phyloP scores from a whole-genome alignment of 768 basidiomycete genomes.

The Psilocybe azurescens region DNA sequence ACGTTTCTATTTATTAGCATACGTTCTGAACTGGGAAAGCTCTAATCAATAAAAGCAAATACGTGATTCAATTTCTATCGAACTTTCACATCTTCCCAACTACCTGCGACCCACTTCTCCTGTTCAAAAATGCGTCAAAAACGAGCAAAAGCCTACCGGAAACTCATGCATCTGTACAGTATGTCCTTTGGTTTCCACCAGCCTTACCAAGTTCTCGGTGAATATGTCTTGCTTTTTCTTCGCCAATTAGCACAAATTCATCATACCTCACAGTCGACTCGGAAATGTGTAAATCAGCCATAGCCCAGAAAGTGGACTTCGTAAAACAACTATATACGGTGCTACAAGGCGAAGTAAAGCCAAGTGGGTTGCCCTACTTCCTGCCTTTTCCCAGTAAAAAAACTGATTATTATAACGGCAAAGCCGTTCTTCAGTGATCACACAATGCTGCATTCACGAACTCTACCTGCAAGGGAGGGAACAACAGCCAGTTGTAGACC shows the following conservation, averaged over 20 bases:
- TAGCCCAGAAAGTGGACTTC: conserved; percentile 76
- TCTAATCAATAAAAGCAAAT: conserved; percentile 25
- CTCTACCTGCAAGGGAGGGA: conserved; percentile 83
- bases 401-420: conserved; percentile 41
- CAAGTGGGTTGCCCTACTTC: conserved; percentile 62
- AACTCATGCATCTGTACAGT: conserved; percentile 91
- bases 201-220: conserved; percentile 93
- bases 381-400: conserved; percentile 7
- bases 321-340: conserved; percentile 75
- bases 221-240: conserved; percentile 24
- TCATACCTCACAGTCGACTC: conserved; percentile 69
- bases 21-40: conserved; percentile 3
- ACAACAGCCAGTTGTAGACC: conserved; percentile 78
- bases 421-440: conserved; percentile 84
- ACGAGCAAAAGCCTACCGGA: conserved; percentile 92
- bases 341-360: conserved; percentile 88
- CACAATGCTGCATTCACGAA: conserved; percentile 95
- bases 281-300: conserved; percentile 75
- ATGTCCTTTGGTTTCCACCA: conserved; percentile 90
- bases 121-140: conserved; percentile 82
- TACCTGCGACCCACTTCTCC: background rate
- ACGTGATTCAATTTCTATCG: conserved; percentile 7
- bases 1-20: background rate
- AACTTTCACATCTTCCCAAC: background rate
- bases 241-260: conserved; percentile 12